These are phyloP conservation scores for Chenopodium album DNA, from an alignment of 148 eudicot species.

Conservation along the genomic window DNA sequence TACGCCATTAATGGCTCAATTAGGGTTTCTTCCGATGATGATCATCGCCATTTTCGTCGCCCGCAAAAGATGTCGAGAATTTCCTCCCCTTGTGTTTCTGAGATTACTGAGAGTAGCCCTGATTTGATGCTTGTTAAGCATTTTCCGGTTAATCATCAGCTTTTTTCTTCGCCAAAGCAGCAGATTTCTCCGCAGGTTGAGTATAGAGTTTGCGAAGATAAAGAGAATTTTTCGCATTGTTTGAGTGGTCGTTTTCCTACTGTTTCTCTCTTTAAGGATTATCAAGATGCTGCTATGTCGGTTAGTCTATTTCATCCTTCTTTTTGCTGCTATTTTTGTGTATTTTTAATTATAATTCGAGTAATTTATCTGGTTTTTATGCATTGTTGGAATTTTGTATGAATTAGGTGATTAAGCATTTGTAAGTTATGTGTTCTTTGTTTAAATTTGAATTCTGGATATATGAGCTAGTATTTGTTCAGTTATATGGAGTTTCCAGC, in stretches of 20 bases:
- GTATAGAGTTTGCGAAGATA: constrained; percentile 29
- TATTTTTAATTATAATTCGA: background rate
- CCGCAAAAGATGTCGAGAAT: constrained; percentile 45
- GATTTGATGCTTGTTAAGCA: constrained; percentile 44
- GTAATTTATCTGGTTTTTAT: background rate
- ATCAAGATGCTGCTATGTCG: constrained; percentile 85
- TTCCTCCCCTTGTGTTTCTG: constrained; percentile 30
- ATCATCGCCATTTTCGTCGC: constrained; percentile 28
- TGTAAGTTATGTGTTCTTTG: background rate
- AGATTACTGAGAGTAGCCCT: constrained; percentile 40
- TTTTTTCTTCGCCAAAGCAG: constrained; percentile 32
- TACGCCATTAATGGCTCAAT: background rate
- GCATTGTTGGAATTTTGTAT: background rate
- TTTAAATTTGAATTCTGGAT: background rate
- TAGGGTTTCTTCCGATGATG: constrained; percentile 8
- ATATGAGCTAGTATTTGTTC: too few relatives aligned
- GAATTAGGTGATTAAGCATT: background rate
- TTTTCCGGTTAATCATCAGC: constrained; percentile 36
- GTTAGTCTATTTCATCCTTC: constrained; percentile 29
- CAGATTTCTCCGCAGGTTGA: constrained; percentile 31
- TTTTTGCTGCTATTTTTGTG: background rate
- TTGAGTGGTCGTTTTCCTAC: constrained; percentile 71
- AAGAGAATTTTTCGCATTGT: constrained; percentile 47
- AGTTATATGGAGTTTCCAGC: too few relatives aligned
- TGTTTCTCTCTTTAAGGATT: constrained; percentile 82